Evolutionary conservation across 2,329 filamentous ascomycete species (phyloP).

Genomic region (Cryphonectria nitschkei): DNA sequence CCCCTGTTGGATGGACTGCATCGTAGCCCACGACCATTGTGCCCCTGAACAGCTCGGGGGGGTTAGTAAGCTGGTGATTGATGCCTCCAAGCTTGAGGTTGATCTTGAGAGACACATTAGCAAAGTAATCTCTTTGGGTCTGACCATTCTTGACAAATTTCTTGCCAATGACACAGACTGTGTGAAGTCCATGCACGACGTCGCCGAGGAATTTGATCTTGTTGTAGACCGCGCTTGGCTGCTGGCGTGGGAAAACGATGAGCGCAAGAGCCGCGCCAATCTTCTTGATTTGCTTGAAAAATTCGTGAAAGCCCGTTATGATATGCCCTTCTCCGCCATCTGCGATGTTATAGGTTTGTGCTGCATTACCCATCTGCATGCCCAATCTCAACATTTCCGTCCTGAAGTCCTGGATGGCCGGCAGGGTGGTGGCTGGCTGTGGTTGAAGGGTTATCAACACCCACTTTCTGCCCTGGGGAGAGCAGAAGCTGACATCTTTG

Average conservation of each 20-base stretch:
- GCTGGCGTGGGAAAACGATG: slow-evolving; percentile 49
- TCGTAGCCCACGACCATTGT: slow-evolving; percentile 88
- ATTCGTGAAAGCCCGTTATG: not conserved
- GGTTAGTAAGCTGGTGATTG: slow-evolving; percentile 65
- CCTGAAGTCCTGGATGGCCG: not conserved
- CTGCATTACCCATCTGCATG: not conserved
- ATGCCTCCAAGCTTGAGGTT: slow-evolving; percentile 78
- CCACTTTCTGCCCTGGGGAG: not conserved
- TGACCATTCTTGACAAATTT: not conserved
- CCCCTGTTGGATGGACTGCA: slow-evolving; percentile 81
- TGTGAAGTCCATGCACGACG: slow-evolving; percentile 67
- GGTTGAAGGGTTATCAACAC: not conserved
- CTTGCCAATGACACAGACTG: slow-evolving; percentile 61
- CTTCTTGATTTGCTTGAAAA: not conserved
- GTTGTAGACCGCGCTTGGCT: slow-evolving; percentile 56
- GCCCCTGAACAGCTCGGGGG: slow-evolving; percentile 59
- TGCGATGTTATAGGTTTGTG: not conserved
- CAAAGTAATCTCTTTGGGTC: slow-evolving; percentile 55
- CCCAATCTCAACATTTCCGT: not conserved
- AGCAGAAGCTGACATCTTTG: not conserved
- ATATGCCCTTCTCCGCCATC: slow-evolving; percentile 50
- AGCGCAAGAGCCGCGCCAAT: slow-evolving; percentile 60
- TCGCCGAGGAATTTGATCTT: slow-evolving; percentile 71
- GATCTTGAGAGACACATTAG: slow-evolving; percentile 76
- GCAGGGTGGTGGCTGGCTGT: not conserved